phyloP scores from a whole-genome alignment of 208 protist genomes.

The Leishmania mexicana region DNA sequence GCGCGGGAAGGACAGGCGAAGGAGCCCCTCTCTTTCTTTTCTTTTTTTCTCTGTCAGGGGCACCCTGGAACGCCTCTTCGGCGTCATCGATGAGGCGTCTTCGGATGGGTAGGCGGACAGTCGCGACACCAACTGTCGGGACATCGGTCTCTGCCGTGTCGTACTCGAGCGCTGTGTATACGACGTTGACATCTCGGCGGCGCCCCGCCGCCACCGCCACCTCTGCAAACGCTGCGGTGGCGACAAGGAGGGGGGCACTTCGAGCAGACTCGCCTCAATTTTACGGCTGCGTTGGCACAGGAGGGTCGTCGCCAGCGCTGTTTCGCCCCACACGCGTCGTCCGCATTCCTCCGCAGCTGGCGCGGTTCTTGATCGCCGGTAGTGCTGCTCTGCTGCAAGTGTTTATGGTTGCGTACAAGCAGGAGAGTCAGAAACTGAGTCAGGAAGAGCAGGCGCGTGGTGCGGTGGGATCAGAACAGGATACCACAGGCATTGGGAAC shows the following conservation, averaged over 20 bases:
- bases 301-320: constrained; percentile 26
- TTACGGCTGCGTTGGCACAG: constrained; percentile 3
- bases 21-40: not conserved
- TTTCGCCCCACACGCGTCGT: constrained; percentile 40
- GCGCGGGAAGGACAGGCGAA: not conserved
- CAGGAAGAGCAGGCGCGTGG: constrained; percentile 20
- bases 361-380: constrained; percentile 35
- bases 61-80: not conserved
- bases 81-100: not conserved
- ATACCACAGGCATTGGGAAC: not conserved
- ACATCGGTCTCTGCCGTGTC: not conserved
- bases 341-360: constrained; percentile 63
- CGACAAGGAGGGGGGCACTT: not conserved
- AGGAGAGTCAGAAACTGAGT: constrained; percentile 41
- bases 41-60: not conserved
- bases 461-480: constrained; percentile 2
- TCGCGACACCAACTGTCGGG: not conserved
- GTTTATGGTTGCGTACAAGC: constrained; percentile 60
- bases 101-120: not conserved
- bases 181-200: constrained; percentile 14
- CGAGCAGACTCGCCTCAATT: not conserved
- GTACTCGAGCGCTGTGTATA: not conserved
- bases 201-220: not conserved
- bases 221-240: not conserved
- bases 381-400: constrained; percentile 49